A percentile compares a stretch with the other conserved stretches of the same genome.
These are phyloP conservation scores for Fusarium denticulatum DNA, from an alignment of 2,329 filamentous ascomycete genomes.

Conservation along the genomic window DNA sequence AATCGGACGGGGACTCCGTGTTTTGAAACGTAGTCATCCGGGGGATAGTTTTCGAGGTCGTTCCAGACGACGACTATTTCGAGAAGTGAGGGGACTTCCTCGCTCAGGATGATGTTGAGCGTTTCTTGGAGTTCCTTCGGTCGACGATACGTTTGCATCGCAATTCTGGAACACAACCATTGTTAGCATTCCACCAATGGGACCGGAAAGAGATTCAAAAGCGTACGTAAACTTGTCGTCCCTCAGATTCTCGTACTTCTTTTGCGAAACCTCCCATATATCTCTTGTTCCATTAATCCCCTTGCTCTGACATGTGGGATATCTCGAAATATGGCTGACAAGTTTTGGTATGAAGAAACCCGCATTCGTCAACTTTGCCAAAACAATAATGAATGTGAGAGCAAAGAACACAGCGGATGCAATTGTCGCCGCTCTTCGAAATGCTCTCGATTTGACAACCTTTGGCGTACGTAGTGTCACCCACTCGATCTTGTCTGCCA, in stretches of 20 bases:
- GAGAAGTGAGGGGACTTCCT: conserved; percentile 49
- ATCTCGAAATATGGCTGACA: conserved; percentile 28
- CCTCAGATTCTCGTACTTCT: conserved; percentile 39
- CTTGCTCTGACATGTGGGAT: conserved; percentile 27
- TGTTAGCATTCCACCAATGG: not conserved
- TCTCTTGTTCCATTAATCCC: conserved; percentile 24
- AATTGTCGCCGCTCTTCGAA: conserved; percentile 24
- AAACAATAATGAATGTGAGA: conserved; percentile 24
- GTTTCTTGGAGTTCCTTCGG: conserved; percentile 49
- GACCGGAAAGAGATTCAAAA: fast-evolving
- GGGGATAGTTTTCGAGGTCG: conserved; percentile 46
- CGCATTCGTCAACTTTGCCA: conserved; percentile 31
- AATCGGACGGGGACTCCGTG: conserved; percentile 49
- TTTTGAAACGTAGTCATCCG: conserved; percentile 43
- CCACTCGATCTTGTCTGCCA: conserved; percentile 13
- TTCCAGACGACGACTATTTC: conserved; percentile 54
- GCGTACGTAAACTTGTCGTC: conserved; percentile 49
- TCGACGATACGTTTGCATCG: conserved; percentile 51
- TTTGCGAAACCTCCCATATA: conserved; percentile 34
- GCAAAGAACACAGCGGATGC: conserved; percentile 14
- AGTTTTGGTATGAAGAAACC: conserved; percentile 28
- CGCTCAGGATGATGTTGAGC: conserved; percentile 41
- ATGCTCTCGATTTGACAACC: conserved; percentile 32
- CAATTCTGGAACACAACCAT: conserved; percentile 45
- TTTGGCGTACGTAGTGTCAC: conserved; percentile 8